phyloP scores from a whole-genome alignment of 176 grass and related monocot species.

The maize (Zea mays) region DNA sequence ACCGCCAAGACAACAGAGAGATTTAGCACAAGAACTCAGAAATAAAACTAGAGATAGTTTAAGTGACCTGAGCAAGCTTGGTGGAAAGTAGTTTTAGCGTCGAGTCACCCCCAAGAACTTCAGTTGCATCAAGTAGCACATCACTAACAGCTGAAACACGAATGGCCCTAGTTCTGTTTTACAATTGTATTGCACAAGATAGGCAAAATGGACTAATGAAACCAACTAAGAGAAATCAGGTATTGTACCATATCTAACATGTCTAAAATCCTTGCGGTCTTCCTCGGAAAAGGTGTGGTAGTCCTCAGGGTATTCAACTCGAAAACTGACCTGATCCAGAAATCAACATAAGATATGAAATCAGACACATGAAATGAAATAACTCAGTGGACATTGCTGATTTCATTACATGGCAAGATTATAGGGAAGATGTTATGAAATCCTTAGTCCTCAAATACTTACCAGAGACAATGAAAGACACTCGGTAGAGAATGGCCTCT shows the following conservation, averaged over 20 bases:
- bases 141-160: slow-evolving; percentile 74
- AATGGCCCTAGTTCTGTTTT: slow-evolving; percentile 29
- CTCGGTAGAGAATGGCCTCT: too few species aligned
- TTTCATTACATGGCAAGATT: not conserved
- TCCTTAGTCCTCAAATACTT: not conserved
- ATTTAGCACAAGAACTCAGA: not conserved
- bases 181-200: slow-evolving; percentile 16
- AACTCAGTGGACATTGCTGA: not conserved
- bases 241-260: slow-evolving; percentile 75
- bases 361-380: slow-evolving; percentile 31
- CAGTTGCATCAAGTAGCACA: slow-evolving; percentile 88
- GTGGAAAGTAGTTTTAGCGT: slow-evolving; percentile 87
- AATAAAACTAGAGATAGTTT: slow-evolving; percentile 28
- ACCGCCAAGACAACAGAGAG: slow-evolving; percentile 12
- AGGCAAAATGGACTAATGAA: slow-evolving; percentile 35
- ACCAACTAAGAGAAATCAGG: slow-evolving; percentile 27
- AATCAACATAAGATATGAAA: slow-evolving; percentile 33
- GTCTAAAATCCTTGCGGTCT: slow-evolving; percentile 91
- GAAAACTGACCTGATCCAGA: slow-evolving; percentile 72
- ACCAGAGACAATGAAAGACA: too few species aligned
- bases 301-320: slow-evolving; percentile 89
- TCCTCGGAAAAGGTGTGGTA: slow-evolving; percentile 80
- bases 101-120: slow-evolving; percentile 74
- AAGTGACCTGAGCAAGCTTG: slow-evolving; percentile 79
- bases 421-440: not conserved